Evolutionary conservation across 2,329 filamentous ascomycete species (phyloP).

Genomic region (Drechslerella dactyloides): DNA sequence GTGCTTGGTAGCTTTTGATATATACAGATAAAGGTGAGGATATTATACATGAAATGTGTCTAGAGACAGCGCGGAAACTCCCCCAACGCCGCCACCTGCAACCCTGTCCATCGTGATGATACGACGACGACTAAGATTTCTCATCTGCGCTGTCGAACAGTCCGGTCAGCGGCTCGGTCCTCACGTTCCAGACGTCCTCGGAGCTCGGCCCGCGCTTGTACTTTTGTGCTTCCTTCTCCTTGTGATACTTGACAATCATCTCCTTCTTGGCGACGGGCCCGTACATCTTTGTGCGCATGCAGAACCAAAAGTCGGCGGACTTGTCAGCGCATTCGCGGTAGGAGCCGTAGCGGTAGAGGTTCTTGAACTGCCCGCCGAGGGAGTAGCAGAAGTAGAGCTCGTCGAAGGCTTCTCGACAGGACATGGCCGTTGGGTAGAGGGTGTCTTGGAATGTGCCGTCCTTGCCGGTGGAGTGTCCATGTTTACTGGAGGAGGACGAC

Average conservation of each 20-base stretch:
- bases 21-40: too few species aligned
- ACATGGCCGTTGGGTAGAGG: conserved; percentile 80
- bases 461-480: not conserved
- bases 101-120: too few species aligned
- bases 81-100: too few species aligned
- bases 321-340: conserved; percentile 79
- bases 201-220: conserved; percentile 72
- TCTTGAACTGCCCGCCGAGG: conserved; percentile 79
- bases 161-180: conserved; percentile 67
- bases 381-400: conserved; percentile 92
- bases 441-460: conserved; percentile 67
- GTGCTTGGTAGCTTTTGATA: too few species aligned
- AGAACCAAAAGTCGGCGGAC: conserved; percentile 97
- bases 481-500: conserved; percentile 12
- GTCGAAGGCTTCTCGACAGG: conserved; percentile 89
- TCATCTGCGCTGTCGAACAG: conserved; percentile 48
- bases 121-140: too few species aligned
- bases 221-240: conserved; percentile 67
- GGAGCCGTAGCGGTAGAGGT: conserved; percentile 81
- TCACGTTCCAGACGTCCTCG: conserved; percentile 86
- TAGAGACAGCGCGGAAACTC: too few species aligned
- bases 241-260: conserved; percentile 57
- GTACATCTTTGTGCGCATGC: conserved; percentile 80
- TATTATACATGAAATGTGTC: too few species aligned
- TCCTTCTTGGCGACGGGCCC: conserved; percentile 53